These are phyloP conservation scores for Coemansia sp. DNA, from an alignment of 192 early-diverging fungal genomes.

Conservation along the genomic window DNA sequence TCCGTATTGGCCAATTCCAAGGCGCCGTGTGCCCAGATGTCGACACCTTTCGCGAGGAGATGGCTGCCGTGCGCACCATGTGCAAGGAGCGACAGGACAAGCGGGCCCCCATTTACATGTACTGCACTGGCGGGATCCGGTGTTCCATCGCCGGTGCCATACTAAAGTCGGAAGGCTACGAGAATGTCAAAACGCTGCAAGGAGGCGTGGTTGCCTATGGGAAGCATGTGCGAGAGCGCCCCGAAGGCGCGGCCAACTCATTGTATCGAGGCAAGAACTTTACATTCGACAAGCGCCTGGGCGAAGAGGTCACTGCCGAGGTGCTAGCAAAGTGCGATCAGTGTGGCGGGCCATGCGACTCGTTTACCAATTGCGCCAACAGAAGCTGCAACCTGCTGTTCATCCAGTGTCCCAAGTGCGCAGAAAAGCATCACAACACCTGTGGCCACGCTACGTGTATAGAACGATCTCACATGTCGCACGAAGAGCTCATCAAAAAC, in stretches of 20 bases:
- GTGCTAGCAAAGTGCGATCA: conserved; percentile 66
- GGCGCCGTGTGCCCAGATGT: conserved; percentile 67
- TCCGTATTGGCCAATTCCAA: conserved; percentile 68
- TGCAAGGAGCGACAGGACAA: conserved; percentile 45
- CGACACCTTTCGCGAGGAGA: conserved; percentile 70
- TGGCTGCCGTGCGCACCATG: conserved; percentile 64
- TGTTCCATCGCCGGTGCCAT: conserved; percentile 79
- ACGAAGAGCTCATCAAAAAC: conserved; percentile 36
- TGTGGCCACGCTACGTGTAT: conserved; percentile 41
- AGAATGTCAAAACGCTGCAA: conserved; percentile 65
- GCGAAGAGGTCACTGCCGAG: conserved; percentile 64
- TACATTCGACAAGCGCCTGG: conserved; percentile 76
- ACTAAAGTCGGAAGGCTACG: conserved; percentile 62
- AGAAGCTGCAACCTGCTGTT: conserved; percentile 69
- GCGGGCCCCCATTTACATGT: conserved; percentile 73
- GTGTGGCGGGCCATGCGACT: conserved; percentile 63
- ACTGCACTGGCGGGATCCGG: conserved; percentile 82
- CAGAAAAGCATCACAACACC: conserved; percentile 29
- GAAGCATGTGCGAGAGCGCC: conserved; percentile 52
- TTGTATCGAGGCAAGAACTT: conserved; percentile 76
- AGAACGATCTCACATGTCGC: conserved; percentile 40
- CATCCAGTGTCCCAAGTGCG: conserved; percentile 64
- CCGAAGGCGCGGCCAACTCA: conserved; percentile 37
- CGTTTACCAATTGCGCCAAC: conserved; percentile 71
- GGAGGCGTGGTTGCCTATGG: conserved; percentile 81